Evolutionary conservation across 371 early-diverging fungal species (phyloP), one percentile per base, ranked within the genome.

Genomic region (Mortierella sp.): DNA sequence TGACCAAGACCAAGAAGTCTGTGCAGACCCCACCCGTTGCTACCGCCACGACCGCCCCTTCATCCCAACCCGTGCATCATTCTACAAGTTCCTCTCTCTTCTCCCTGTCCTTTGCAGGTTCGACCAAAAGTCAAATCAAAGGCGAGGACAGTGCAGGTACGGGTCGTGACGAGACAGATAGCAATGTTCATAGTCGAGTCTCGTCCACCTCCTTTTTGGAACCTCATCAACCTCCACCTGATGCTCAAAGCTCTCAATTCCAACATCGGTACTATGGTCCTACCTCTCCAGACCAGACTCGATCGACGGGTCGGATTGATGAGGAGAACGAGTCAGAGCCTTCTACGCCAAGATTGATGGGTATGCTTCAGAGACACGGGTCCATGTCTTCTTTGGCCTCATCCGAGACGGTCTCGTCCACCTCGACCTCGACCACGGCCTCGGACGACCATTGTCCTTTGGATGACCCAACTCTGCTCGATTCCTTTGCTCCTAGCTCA

Each of bases 401-500:
- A 1, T 72, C 72, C 37, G 72, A 66, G 52, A 72, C 72, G 4
- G 72, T 66, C 4, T 73, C 74, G 1, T 73, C 74, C 1, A 43
- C 68, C 11, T 73, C 64, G 37, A 37, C 37, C 37, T 37, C 37
- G 9, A 37, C 37, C 7, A 68, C 74, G 2, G 29, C 60, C 1
- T 73, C 74, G 0, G 60, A 53, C 11, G 51, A 64, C 25, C 37
- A 47, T 28, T n/a, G 46, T 7, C 45, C 11, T 46, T 14, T 44
- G 37, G 28, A 9, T 14, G n/a, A n/a, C n/a, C n/a, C n/a, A n/a
- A n/a, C n/a, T n/a, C n/a, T n/a, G n/a, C 37, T 37, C 37, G 37
- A 37, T 3, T 9, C 37, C 3, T 37, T 37, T 9, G 3, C 37
- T 5, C 9, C 37, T 9, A 37, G 37, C 37, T 9, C 3, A 5